Conservation (phyloP, 1,284 basidiomycete species). For the Ustilago trichophora region DNA sequence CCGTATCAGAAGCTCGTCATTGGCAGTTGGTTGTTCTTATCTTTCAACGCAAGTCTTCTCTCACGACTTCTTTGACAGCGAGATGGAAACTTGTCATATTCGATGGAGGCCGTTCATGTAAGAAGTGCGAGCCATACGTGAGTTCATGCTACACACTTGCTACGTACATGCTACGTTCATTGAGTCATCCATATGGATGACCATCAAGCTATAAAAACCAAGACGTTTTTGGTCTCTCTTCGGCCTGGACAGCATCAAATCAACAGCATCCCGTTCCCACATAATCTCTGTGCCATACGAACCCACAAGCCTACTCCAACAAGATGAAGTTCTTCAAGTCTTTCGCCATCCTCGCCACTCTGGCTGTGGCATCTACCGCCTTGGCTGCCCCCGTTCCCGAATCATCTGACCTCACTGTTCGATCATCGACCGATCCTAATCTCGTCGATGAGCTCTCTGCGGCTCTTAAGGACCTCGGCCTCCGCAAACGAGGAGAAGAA, state of each 20-base stretch:
- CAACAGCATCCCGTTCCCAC: neutral
- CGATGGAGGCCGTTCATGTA: too few relatives aligned
- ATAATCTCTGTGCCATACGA: too few relatives aligned
- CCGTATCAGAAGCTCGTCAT: too few relatives aligned
- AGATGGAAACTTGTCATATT: too few relatives aligned
- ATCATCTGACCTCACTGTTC: neutral
- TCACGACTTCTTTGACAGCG: too few relatives aligned
- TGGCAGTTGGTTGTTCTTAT: too few relatives aligned
- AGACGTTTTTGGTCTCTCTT: too few relatives aligned
- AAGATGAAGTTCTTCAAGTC: conserved; percentile 15
- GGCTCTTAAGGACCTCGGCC: neutral
- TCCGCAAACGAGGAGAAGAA: neutral
- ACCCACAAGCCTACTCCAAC: neutral
- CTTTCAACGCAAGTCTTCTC: too few relatives aligned
- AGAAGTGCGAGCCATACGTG: too few relatives aligned
- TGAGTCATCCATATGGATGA: too few relatives aligned
- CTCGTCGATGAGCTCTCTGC: neutral
- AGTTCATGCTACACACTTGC: too few relatives aligned
- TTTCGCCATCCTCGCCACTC: neutral
- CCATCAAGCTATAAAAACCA: neutral
- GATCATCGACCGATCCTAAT: neutral
- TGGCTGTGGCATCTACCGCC: conserved; percentile 2
- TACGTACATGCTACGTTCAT: too few relatives aligned
- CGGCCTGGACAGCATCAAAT: neutral
- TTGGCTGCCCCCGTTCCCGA: conserved; percentile 4